Conservation (phyloP, 176 grass and related monocot species). For the Dendrocalamus sinicus region DNA sequence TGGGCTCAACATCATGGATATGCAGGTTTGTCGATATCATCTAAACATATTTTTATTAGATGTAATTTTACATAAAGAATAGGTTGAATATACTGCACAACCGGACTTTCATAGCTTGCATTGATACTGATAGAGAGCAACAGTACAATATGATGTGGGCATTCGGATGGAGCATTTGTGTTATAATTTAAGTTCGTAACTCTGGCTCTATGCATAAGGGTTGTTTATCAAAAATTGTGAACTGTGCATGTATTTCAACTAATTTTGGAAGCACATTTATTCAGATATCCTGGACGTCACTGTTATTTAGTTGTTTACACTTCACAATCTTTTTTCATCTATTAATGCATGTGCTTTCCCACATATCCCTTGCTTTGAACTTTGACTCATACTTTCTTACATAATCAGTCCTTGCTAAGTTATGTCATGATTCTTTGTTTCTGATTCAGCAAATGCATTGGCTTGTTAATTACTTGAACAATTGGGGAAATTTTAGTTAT, state of each 20-base stretch:
- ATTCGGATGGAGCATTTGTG: background rate
- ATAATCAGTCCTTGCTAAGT: background rate
- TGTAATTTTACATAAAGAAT: conserved; percentile 28
- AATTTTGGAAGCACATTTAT: background rate
- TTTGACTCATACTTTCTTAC: conserved; percentile 13
- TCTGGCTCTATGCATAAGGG: background rate
- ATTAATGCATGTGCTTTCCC: background rate
- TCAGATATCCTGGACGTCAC: background rate
- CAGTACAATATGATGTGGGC: background rate
- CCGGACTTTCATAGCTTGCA: conserved; percentile 1
- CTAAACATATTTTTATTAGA: conserved; percentile 20
- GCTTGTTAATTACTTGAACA: conserved; percentile 5
- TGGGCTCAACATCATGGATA: conserved; percentile 73
- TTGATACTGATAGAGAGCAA: background rate
- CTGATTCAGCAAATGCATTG: conserved; percentile 2
- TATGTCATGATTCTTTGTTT: conserved; percentile 16
- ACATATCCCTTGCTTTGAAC: conserved; percentile 8
- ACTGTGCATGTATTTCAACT: conserved; percentile 2
- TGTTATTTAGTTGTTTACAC: conserved; percentile 22
- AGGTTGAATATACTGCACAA: background rate
- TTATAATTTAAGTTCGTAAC: background rate
- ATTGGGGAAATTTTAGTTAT: background rate
- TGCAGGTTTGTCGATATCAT: conserved; percentile 51
- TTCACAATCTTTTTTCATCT: background rate
- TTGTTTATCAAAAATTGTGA: conserved; percentile 3